phyloP scores from a whole-genome alignment of 257 asterid genomes.

The Fraxinus quadrangulata region DNA sequence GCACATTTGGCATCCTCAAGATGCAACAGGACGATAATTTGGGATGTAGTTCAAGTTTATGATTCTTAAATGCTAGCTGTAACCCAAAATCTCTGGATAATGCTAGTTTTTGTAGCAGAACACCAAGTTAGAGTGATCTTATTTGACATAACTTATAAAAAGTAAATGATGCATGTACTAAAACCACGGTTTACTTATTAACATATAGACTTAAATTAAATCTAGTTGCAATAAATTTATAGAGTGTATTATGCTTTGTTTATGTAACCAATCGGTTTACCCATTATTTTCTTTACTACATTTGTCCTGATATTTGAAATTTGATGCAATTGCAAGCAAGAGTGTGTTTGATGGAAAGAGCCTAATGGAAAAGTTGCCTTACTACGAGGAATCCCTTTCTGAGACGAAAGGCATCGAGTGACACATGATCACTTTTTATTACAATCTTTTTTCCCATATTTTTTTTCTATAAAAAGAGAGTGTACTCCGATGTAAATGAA shows the following conservation, averaged over 20 bases:
- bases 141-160: too few species aligned
- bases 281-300: background rate
- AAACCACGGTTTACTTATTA: background rate
- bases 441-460: background rate
- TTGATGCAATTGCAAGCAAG: background rate
- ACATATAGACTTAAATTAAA: background rate
- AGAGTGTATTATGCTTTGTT: background rate
- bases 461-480: background rate
- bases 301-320: background rate
- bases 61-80: background rate
- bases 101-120: background rate
- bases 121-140: background rate
- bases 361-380: background rate
- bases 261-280: background rate
- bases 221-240: background rate
- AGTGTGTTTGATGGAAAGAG: background rate
- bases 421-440: background rate
- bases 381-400: background rate
- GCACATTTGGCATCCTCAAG: too few species aligned
- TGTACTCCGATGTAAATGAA: background rate
- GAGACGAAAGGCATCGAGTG: background rate
- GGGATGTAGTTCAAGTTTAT: background rate
- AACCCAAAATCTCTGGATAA: background rate
- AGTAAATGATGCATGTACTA: background rate
- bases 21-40: too few species aligned